Percentiles rank a stretch among this genome's conserved stretches.
Evolutionary conservation across 192 early-diverging fungal genomes (phyloP).

Genomic region (Chytriomyces hyalinus): DNA sequence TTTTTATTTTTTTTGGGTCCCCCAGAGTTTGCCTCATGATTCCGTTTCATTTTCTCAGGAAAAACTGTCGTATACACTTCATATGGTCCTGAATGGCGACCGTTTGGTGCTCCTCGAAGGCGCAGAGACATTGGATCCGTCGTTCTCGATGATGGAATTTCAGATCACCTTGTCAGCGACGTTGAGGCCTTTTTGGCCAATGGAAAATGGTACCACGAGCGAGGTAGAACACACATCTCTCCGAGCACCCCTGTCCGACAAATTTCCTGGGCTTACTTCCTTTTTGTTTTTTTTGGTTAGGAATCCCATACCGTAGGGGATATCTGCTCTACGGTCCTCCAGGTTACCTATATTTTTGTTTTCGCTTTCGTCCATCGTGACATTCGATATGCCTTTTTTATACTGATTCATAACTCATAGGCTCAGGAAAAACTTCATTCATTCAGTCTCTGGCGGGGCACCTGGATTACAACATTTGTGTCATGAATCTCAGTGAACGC

Average conservation of each 20-base stretch:
- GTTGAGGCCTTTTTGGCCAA: slow-evolving; percentile 50
- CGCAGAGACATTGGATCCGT: slow-evolving; percentile 63
- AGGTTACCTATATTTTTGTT: slow-evolving; percentile 28
- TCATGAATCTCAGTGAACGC: slow-evolving; percentile 71
- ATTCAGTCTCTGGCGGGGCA: slow-evolving; percentile 77
- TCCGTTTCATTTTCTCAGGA: slow-evolving; percentile 34
- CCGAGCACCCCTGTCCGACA: background rate
- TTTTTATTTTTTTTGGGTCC: background rate
- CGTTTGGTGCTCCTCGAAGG: slow-evolving; percentile 90
- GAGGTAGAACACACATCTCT: slow-evolving; percentile 53
- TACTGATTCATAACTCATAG: background rate
- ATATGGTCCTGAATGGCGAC: slow-evolving; percentile 95
- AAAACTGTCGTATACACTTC: slow-evolving; percentile 95
- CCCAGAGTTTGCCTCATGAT: background rate
- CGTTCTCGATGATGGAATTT: slow-evolving; percentile 47
- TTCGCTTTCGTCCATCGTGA: background rate
- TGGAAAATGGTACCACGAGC: slow-evolving; percentile 59
- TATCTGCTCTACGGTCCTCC: slow-evolving; percentile 75
- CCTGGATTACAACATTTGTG: slow-evolving; percentile 77
- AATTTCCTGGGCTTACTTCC: slow-evolving; percentile 72
- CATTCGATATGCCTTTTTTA: slow-evolving; percentile 23
- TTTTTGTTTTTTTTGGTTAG: slow-evolving; percentile 32
- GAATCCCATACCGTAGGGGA: slow-evolving; percentile 72
- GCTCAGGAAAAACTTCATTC: slow-evolving; percentile 74
- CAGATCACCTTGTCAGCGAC: slow-evolving; percentile 45